A percentile compares a stretch with the other conserved stretches of the same genome.
Evolutionary conservation across 169 alveolate genomes (phyloP).

Genomic region (Theileria annulata): DNA sequence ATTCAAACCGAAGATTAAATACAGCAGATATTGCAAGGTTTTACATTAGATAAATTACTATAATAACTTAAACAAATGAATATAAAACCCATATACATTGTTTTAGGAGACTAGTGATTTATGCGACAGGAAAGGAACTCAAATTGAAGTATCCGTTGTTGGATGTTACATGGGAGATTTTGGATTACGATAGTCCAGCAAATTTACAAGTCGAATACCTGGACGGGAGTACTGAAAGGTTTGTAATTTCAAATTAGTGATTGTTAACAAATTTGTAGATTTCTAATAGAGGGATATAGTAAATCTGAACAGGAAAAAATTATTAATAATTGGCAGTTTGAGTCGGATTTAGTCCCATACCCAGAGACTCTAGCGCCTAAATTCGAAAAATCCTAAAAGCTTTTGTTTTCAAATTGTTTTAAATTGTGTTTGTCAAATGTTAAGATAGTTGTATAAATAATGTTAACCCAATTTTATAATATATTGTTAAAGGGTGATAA

Average conservation of each 20-base stretch:
- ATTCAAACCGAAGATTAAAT: slow-evolving; percentile 58
- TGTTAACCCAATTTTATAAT: background rate
- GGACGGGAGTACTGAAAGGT: slow-evolving; percentile 49
- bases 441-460: background rate
- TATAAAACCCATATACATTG: background rate
- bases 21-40: slow-evolving; percentile 70
- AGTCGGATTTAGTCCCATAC: slow-evolving; percentile 57
- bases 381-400: slow-evolving; percentile 5
- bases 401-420: too few species aligned
- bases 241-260: background rate
- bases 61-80: background rate
- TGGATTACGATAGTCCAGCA: slow-evolving; percentile 72
- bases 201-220: slow-evolving; percentile 43
- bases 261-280: slow-evolving; percentile 14
- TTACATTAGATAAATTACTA: background rate
- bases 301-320: slow-evolving; percentile 52
- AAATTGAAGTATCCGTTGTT: slow-evolving; percentile 71
- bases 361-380: slow-evolving; percentile 67
- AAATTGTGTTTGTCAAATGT: background rate
- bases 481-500: background rate
- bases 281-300: slow-evolving; percentile 62
- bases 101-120: slow-evolving; percentile 68
- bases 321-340: slow-evolving; percentile 59
- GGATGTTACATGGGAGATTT: slow-evolving; percentile 78
- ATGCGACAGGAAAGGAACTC: slow-evolving; percentile 73